Base-by-base conservation (phyloP, 306 rosid species). In the Ormosia semicastrata region DNA sequence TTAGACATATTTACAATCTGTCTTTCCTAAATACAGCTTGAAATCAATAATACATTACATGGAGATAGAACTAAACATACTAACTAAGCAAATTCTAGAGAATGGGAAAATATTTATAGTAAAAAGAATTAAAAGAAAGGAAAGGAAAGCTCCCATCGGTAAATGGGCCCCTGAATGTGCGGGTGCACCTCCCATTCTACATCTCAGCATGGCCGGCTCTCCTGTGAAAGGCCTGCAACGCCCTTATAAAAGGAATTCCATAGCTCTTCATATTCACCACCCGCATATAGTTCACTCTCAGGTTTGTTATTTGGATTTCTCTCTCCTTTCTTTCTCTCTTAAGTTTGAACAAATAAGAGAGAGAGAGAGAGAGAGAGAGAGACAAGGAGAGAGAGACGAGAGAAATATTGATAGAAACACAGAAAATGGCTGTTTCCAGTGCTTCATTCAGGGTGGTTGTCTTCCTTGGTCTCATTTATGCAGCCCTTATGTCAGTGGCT, bases 361-460 rank as follows among this genome's bases (percentile, higher is more conserved):
- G 70, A 59, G 11, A 54, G 62, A 62, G 83, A 52, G 50, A 5
- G 75, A 71, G 77, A 14, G 80, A 71, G 82, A 64, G 11, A 78
- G 4, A 56, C n/a, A n/a, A n/a, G n/a, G 10, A 60, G 14, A 2
- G 17, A 3, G 6, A 52, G 8, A 15, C 37, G 53, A 46, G 62
- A 86, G 39, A 57, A 66, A 77, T 57, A 49, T 13, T 36, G 39
- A 73, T 49, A 63, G 82, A 62, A 71, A 62, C 32, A n/a, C n/a
- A n/a, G n/a, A n/a, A n/a, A n/a, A 73, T 90, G 97, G 94, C 82
- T 6, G 81, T 60, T 67, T 85, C 73, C 40, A 58, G 60, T 78
- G 84, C 85, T 56, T 88, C 94, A 77, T 60, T 78, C n/a, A 84
- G 87, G 34, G 74, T 88, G 81, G 84, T 77, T 33, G 70, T 66